Conservation (phyloP, 179 eudicot genomes). For the Silene vulgaris region DNA sequence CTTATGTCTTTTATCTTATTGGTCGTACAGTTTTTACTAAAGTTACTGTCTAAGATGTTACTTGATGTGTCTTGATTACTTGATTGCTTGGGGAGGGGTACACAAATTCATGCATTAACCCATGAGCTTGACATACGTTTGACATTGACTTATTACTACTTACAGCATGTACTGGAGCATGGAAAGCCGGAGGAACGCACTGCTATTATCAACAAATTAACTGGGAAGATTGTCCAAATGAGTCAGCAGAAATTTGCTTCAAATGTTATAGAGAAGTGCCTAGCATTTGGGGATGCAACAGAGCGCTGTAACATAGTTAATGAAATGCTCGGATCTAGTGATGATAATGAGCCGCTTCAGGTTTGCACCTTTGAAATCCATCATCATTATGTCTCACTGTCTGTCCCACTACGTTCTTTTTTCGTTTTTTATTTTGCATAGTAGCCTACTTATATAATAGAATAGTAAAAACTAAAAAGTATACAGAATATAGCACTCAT, state of each 20-base stretch:
- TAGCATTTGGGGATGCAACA: conserved; percentile 63
- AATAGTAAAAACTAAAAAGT: no score
- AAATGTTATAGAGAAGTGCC: conserved; percentile 90
- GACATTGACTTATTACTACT: background rate
- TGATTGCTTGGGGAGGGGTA: background rate
- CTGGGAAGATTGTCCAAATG: conserved; percentile 89
- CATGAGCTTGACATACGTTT: background rate
- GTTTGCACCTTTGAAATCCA: conserved; percentile 30
- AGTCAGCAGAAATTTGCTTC: conserved; percentile 98
- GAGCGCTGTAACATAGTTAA: conserved; percentile 68
- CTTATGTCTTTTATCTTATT: background rate
- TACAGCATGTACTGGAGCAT: conserved; percentile 88
- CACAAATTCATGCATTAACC: background rate
- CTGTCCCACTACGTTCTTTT: no score
- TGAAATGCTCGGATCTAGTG: conserved; percentile 86
- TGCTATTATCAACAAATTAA: conserved; percentile 61
- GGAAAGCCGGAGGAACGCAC: conserved; percentile 84
- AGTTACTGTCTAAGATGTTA: no score
- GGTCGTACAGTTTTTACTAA: no score
- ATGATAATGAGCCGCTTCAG: conserved; percentile 97
- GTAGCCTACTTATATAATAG: no score
- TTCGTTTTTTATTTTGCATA: no score
- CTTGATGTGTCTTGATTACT: no score
- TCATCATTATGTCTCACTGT: background rate
- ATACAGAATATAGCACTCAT: no score